Conservation (phyloP, 202 grass and related monocot species). For the Hordeum pubiflorum region DNA sequence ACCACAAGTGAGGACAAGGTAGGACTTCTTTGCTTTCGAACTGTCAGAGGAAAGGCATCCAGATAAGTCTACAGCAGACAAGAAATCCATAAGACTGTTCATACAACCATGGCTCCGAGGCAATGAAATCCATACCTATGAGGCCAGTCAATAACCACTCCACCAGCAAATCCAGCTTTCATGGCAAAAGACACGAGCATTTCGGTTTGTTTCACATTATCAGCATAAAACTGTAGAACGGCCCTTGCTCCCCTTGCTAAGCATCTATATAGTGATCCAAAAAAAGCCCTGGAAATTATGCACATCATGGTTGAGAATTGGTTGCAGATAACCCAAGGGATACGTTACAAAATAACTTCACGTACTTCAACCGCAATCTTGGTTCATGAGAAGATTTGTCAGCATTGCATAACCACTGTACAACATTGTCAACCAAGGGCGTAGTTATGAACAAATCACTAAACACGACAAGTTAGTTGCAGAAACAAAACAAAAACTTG, state of each 20-base stretch:
- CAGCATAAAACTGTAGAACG: constrained; percentile 90
- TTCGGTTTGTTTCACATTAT: constrained; percentile 93
- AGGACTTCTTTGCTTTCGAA: constrained; percentile 92
- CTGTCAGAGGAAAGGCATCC: constrained; percentile 35
- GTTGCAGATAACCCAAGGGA: constrained; percentile 14
- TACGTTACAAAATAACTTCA: background rate
- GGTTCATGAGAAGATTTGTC: constrained; percentile 86
- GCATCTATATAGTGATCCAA: constrained; percentile 96
- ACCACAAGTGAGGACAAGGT: constrained; percentile 96
- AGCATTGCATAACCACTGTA: constrained; percentile 92
- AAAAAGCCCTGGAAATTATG: constrained; percentile 76
- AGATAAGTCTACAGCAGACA: constrained; percentile 4
- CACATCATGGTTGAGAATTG: background rate
- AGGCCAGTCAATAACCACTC: constrained; percentile 90
- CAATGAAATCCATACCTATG: constrained; percentile 44
- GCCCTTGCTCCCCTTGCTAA: constrained; percentile 88
- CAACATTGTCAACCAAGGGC: constrained; percentile 5
- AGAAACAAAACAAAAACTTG: background rate
- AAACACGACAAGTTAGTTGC: background rate
- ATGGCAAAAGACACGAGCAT: constrained; percentile 94
- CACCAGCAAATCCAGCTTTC: constrained; percentile 94
- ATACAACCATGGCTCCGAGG: background rate
- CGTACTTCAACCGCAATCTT: constrained; percentile 75
- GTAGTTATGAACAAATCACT: background rate
- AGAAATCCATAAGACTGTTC: background rate